These are phyloP conservation scores for Zhuliangozyma blackwelliae DNA, from an alignment of 1,139 yeast genomes.

Conservation along the genomic window DNA sequence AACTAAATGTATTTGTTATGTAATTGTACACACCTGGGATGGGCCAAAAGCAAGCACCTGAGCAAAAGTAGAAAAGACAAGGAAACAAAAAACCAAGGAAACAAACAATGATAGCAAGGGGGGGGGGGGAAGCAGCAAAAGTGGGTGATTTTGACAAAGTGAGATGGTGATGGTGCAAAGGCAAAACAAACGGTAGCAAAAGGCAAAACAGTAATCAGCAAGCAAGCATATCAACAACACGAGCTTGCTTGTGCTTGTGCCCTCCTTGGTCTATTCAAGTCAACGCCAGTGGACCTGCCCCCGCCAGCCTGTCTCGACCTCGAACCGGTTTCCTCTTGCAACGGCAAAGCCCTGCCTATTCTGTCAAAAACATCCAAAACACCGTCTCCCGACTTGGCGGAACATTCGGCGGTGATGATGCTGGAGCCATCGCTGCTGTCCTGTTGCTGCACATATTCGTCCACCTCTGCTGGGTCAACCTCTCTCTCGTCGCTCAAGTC, in stretches of 20 bases:
- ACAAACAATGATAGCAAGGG: too few species aligned
- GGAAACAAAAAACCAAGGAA: too few species aligned
- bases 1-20: too few species aligned
- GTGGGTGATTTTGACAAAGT: too few species aligned
- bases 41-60: too few species aligned
- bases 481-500: conserved; percentile 60
- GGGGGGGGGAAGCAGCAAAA: too few species aligned
- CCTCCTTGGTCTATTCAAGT: conserved; percentile 30
- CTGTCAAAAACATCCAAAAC: conserved; percentile 40
- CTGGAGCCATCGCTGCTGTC: conserved; percentile 20
- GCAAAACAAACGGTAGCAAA: too few species aligned
- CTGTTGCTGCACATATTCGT: conserved; percentile 29
- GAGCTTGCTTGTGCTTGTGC: conserved; percentile 19
- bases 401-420: conserved; percentile 37
- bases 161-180: too few species aligned
- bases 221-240: conserved; percentile 19
- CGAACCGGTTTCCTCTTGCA: conserved; percentile 30
- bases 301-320: conserved; percentile 23
- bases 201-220: too few species aligned
- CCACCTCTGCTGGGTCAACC: conserved; percentile 36
- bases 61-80: too few species aligned
- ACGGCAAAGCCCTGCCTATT: conserved; percentile 43
- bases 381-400: conserved; percentile 47
- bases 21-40: too few species aligned
- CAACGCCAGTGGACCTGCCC: conserved; percentile 35